These are phyloP conservation scores for Suillus subaureus DNA, from an alignment of 768 basidiomycete species.

Conservation along the genomic window DNA sequence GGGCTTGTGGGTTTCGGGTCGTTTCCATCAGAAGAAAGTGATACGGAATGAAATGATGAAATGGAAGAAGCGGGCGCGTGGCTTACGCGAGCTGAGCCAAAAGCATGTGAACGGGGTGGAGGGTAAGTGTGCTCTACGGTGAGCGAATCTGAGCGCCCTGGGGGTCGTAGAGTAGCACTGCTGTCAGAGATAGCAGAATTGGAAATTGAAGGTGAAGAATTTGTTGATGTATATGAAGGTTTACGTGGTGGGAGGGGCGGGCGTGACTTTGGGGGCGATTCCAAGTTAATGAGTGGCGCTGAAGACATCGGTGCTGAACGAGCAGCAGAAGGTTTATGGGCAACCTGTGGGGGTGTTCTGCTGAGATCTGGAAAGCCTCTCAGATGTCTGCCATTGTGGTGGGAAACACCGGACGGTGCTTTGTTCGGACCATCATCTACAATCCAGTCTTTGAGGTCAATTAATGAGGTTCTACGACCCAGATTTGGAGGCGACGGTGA, in stretches of 20 bases:
- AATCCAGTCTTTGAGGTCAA: conserved; percentile 77
- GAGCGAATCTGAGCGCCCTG: conserved; percentile 47
- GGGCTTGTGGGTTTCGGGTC: conserved; percentile 22
- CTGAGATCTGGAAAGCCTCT: conserved; percentile 24
- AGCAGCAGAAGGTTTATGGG: conserved; percentile 5
- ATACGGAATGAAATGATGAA: conserved; percentile 84
- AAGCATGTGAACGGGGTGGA: conserved; percentile 41
- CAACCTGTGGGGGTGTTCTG: conserved; percentile 27
- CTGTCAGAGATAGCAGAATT: conserved; percentile 19
- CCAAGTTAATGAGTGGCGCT: conserved; percentile 57
- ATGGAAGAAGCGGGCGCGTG: conserved; percentile 72
- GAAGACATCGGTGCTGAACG: conserved; percentile 15
- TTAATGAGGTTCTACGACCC: conserved; percentile 56
- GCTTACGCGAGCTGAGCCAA: conserved; percentile 35
- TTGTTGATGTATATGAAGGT: conserved; percentile 52
- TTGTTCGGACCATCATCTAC: conserved; percentile 57
- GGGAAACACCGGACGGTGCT: conserved; percentile 17
- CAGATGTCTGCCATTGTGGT: conserved; percentile 10
- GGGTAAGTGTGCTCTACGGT: conserved; percentile 65
- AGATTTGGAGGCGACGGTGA: conserved; percentile 50
- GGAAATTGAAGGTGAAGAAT: conserved; percentile 37
- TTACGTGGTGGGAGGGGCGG: conserved; percentile 73
- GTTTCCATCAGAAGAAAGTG: conserved; percentile 66
- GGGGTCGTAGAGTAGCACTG: conserved; percentile 27
- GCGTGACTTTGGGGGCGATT: conserved; percentile 48